Evolutionary conservation across 73 alveolate species (phyloP), one percentile per base, ranked within the genome.

Genomic region (Blepharisma japonicum): DNA sequence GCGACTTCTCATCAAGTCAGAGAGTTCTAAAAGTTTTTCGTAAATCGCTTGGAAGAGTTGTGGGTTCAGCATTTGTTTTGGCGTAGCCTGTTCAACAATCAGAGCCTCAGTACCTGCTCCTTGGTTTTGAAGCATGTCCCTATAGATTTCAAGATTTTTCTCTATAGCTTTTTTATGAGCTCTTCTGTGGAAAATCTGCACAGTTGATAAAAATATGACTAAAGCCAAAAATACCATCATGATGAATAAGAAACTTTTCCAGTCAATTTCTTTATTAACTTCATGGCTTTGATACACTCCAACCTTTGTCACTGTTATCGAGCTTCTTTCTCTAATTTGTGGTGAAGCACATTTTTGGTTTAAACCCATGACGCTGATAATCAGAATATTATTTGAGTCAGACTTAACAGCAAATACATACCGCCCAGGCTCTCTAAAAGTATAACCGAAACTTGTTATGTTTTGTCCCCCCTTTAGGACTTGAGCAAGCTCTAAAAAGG

Each of bases 401-500:
- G 7, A 7, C 20, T 11, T 49, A 11, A 7, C 11, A 11, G 20
- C 56, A 11, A 49, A 49, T 49, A 49, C 56, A 11, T 49, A 49
- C 20, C 56, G 7, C 20, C 56, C 56, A 7, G 56, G 56, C 20
- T 49, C 56, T 7, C 20, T 49, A 49, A 49, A 49, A 49, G 56
- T 49, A 49, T 49, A 49, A 7, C 20, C 56, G 56, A 49, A 49
- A 11, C 56, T 49, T 7, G 56, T 7, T 49, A 49, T 11, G 11
- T 49, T 49, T 11, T 49, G 56, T 7, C 11, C 20, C 11, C 56
- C 56, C 56, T 49, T 11, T 7, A 49, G 7, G 11, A 49, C 56
- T 49, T 49, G 7, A 7, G 7, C 11, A 7, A 49, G 56, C 56
- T 49, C 56, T 7, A 49, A 11, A 49, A 87, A 87, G 14, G 81